These are phyloP conservation scores for Sclerotinia subarctica DNA, from an alignment of 2,329 filamentous ascomycete species.

Conservation along the genomic window DNA sequence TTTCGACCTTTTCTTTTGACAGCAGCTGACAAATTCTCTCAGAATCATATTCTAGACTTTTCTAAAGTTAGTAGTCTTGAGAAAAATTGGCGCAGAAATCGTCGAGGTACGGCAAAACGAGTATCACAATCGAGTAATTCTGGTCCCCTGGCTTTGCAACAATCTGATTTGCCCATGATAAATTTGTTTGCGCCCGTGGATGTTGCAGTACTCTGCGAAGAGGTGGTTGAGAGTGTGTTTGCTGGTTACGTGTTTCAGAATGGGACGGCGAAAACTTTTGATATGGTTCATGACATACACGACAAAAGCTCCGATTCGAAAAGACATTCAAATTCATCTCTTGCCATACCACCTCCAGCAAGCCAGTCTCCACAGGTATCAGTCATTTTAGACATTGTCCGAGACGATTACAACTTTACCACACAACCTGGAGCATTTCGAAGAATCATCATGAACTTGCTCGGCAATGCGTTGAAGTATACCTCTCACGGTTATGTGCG, in stretches of 20 bases:
- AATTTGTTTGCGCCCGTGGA: slow-evolving; percentile 38
- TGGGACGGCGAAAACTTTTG: slow-evolving; percentile 35
- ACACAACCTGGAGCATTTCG: slow-evolving; percentile 54
- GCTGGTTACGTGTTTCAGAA: slow-evolving; percentile 39
- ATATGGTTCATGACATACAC: slow-evolving; percentile 33
- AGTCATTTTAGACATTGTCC: slow-evolving; percentile 36
- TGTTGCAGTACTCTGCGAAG: slow-evolving; percentile 37
- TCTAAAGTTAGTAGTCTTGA: slow-evolving; percentile 41
- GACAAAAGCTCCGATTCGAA: slow-evolving; percentile 21
- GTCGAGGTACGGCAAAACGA: slow-evolving; percentile 21
- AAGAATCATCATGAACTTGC: slow-evolving; percentile 57
- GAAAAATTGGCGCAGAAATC: slow-evolving; percentile 36
- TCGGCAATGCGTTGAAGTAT: slow-evolving; percentile 63
- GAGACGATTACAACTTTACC: slow-evolving; percentile 41
- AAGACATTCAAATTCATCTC: neutral
- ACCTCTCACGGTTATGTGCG: slow-evolving; percentile 53
- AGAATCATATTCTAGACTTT: slow-evolving; percentile 45
- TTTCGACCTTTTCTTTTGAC: neutral
- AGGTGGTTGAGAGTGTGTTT: slow-evolving; percentile 39
- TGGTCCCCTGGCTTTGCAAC: slow-evolving; percentile 26
- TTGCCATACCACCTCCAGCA: slow-evolving; percentile 14
- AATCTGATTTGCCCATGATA: slow-evolving; percentile 39
- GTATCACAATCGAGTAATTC: slow-evolving; percentile 3
- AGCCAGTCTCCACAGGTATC: slow-evolving; percentile 29
- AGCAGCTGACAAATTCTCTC: neutral